These are phyloP conservation scores for Hypomontagnella monticulosa DNA, from an alignment of 495 filamentous ascomycete genomes.

Conservation along the genomic window DNA sequence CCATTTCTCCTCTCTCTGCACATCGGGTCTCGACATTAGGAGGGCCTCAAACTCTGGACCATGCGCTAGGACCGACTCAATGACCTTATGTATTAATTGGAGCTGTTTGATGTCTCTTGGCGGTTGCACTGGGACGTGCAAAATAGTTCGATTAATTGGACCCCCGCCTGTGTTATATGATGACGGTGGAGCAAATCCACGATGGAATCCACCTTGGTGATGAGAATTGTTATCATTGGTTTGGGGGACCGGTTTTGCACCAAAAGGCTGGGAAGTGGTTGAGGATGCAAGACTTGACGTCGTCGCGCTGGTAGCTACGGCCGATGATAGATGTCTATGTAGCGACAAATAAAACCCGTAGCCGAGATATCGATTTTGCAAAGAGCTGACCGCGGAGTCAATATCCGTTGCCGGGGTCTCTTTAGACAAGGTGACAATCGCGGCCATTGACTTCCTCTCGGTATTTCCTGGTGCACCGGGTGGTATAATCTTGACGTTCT, in stretches of 20 bases:
- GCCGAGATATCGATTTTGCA: slow-evolving; percentile 90
- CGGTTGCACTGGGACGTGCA: slow-evolving; percentile 77
- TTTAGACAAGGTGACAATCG: slow-evolving; percentile 84
- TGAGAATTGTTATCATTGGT: slow-evolving; percentile 63
- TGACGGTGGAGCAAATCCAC: slow-evolving; percentile 83
- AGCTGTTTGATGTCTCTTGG: slow-evolving; percentile 83
- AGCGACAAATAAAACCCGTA: slow-evolving; percentile 85
- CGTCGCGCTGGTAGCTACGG: slow-evolving; percentile 68
- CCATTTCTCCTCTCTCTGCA: slow-evolving; percentile 87
- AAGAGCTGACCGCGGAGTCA: slow-evolving; percentile 75
- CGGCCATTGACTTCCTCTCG: slow-evolving; percentile 80
- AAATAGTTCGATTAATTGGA: slow-evolving; percentile 55
- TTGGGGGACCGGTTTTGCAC: slow-evolving; percentile 74
- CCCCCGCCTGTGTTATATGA: slow-evolving; percentile 66
- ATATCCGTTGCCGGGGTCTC: slow-evolving; percentile 89
- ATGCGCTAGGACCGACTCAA: slow-evolving; percentile 79
- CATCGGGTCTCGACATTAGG: slow-evolving; percentile 83
- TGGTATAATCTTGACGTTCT: slow-evolving; percentile 77
- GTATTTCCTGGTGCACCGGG: slow-evolving; percentile 55
- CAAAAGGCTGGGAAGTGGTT: slow-evolving; percentile 76
- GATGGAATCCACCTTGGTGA: slow-evolving; percentile 66
- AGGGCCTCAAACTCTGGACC: slow-evolving; percentile 93
- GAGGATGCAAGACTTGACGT: slow-evolving; percentile 62
- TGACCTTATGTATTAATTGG: slow-evolving; percentile 85
- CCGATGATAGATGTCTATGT: slow-evolving; percentile 85